Base-by-base conservation (phyloP, 2,329 filamentous ascomycete genomes). In the Metarhizium brunneum region DNA sequence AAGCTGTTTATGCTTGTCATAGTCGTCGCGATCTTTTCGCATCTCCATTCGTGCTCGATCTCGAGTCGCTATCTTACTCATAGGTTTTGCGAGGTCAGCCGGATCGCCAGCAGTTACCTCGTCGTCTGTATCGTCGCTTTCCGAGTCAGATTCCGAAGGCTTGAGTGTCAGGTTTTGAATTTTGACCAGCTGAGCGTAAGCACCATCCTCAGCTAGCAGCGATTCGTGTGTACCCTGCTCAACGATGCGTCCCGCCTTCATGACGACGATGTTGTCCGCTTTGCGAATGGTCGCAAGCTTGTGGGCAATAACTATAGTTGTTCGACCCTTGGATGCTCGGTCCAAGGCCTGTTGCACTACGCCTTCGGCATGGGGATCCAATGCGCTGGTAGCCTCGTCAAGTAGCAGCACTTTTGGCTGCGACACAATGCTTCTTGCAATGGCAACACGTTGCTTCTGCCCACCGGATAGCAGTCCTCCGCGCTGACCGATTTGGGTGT, bases 301-400 rank as follows among this genome's bases (percentile, higher is more conserved):
- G 71, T 96, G 92, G 0, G 92, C 92, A 64, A 96, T 96, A 48
- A 88, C 25, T 25, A 25, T 25, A 25, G 25, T 25, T 0, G 92
- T 96, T 69, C 92, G 94, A 65, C 87, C 86, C 35, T 95, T 83
- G 25, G 96, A 79, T 43, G 83, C 83, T 61, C 82, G 84, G 6
- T 82, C 82, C 2, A 96, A 78, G 2, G 92, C 92, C 62, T 86
- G 83, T 69, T 96, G 96, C 58, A 96, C 92, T 2, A 95, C 81
- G 0, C 90, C 95, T 70, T 96, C 92, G 0, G 88, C 92, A 70
- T 96, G 92, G 18, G 92, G 91, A 66, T 96, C 92, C 14, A 96
- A 80, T 0, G 92, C 92, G 7, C 88, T 94, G 0, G 92, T 96
- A 16, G 92, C 87, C 77, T 96, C 92, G 67, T 96, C 92, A 1